These are phyloP conservation scores for Xerocomus spinulosus DNA, from an alignment of 768 basidiomycete genomes.

Conservation along the genomic window DNA sequence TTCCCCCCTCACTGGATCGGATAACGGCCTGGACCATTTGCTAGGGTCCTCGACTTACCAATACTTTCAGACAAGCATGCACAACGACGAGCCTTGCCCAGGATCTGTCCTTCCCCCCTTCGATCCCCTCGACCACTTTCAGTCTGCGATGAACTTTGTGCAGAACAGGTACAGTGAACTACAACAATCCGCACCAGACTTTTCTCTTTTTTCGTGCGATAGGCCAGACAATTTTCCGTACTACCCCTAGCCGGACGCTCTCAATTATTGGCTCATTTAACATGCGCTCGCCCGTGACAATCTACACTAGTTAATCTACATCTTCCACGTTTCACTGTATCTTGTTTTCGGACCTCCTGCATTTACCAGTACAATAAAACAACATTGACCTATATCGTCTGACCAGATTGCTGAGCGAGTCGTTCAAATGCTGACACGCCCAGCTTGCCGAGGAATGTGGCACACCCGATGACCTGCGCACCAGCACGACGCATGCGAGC, in stretches of 20 bases:
- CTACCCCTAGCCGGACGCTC: slow-evolving; percentile 16
- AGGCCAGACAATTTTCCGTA: slow-evolving; percentile 20
- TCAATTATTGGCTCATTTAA: slow-evolving; percentile 29
- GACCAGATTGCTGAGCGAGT: slow-evolving; percentile 17
- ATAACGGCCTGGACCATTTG: not conserved
- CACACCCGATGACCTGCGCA: slow-evolving; percentile 65
- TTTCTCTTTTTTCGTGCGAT: slow-evolving; percentile 22
- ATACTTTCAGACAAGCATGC: slow-evolving; percentile 1
- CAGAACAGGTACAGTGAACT: not conserved
- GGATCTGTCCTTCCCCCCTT: not conserved
- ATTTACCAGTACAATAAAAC: slow-evolving; percentile 10
- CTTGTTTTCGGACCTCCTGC: slow-evolving; percentile 11
- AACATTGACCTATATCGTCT: slow-evolving; percentile 1
- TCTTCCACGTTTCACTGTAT: slow-evolving; percentile 18
- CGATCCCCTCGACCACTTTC: slow-evolving; percentile 6
- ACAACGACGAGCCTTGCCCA: not conserved
- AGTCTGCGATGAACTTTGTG: slow-evolving; percentile 13
- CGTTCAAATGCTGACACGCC: slow-evolving; percentile 52
- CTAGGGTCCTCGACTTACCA: slow-evolving; percentile 1
- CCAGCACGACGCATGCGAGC: slow-evolving; percentile 71
- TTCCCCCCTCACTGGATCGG: not conserved
- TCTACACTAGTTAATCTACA: slow-evolving; percentile 16
- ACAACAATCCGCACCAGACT: slow-evolving; percentile 13
- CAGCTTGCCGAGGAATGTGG: slow-evolving; percentile 51
- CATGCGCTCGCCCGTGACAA: slow-evolving; percentile 1